Evolutionary conservation across 495 filamentous ascomycete species (phyloP), one percentile per base, ranked within the genome.

Genomic region (Xylaria bambusicola): DNA sequence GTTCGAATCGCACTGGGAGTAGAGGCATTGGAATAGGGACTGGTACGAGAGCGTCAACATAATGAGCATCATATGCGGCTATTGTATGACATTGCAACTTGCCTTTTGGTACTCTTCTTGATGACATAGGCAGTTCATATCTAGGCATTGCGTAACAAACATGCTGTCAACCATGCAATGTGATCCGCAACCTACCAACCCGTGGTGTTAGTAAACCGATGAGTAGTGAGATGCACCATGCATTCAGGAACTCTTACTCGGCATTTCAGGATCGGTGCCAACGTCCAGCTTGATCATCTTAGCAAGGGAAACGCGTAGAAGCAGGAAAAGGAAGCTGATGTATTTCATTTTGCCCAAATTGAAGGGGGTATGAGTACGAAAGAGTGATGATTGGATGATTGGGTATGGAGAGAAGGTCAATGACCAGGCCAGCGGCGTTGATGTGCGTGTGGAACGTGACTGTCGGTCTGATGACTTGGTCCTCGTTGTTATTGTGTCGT

Each of bases 21-120:
- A 68, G 23, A 71, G 66, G 17, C 68, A 71, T 20, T 71, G 65
- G 47, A 68, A 68, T 18, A 71, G 61, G 1, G 63, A 64, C 68
- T 71, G 3, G 7, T 44, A 12, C 12, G 26, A 23, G 15, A 15
- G 13, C 29, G 41, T 49, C 17, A 59, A 18, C 13, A 48, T n/a
- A n/a, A n/a, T 33, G 29, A 33, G 5, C 29, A 33, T 33, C 5
- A 10, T 5, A 33, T 27, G 29, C 21, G 40, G 42, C 15, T 6
- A 18, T 17, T 23, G 0, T 12, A 13, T 3, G 0, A 3, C 36
- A 38, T 23, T 2, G 36, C 13, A 2, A 24, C 56, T 29, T 33
- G 62, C 68, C 59, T 33, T 62, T 47, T 71, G 68, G 41, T 66
- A 71, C 31, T 68, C 68, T 57, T 64, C 63, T 45, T 70, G 53